phyloP scores from a whole-genome alignment of 2,329 filamentous ascomycete genomes.

The Xylaria sp. region DNA sequence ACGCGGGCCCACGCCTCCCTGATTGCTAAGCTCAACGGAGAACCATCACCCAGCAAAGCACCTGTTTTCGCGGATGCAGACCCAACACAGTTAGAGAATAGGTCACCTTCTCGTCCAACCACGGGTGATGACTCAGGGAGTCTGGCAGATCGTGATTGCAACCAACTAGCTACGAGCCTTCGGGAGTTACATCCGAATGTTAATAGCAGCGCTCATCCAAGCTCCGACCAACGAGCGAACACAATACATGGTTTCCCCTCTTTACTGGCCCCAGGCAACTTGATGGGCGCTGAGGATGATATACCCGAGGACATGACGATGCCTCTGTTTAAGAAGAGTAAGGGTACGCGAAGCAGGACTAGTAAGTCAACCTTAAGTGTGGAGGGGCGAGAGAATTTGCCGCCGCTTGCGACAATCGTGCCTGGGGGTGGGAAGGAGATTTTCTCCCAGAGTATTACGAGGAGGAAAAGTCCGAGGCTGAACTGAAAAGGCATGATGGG shows the following conservation, averaged over 20 bases:
- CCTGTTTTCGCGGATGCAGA: constrained; percentile 57
- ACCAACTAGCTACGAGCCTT: constrained; percentile 58
- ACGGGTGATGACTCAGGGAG: constrained; percentile 40
- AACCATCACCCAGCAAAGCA: constrained; percentile 51
- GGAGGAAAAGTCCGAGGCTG: constrained; percentile 67
- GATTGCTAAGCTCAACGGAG: constrained; percentile 55
- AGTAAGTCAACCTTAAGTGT: constrained; percentile 50
- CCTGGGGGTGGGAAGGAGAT: constrained; percentile 50
- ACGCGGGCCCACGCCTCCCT: constrained; percentile 66
- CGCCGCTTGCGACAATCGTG: constrained; percentile 48
- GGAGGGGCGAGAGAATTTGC: constrained; percentile 65
- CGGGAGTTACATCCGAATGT: constrained; percentile 67
- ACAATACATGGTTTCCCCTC: constrained; percentile 51
- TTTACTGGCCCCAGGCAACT: constrained; percentile 35
- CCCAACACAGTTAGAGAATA: constrained; percentile 41
- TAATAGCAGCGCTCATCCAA: constrained; percentile 52
- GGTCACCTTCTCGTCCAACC: constrained; percentile 42
- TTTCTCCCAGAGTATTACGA: constrained; percentile 59
- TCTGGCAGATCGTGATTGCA: constrained; percentile 40
- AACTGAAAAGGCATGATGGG: constrained; percentile 39
- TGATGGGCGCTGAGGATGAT: constrained; percentile 31
- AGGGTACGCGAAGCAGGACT: constrained; percentile 50
- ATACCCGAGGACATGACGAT: constrained; percentile 54
- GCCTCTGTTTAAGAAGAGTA: constrained; percentile 61
- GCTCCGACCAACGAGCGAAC: constrained; percentile 58